Percentiles rank a stretch among this genome's conserved stretches.
phyloP scores from a whole-genome alignment of 2,329 filamentous ascomycete species.

The Magnaporthiopsis incrustans region DNA sequence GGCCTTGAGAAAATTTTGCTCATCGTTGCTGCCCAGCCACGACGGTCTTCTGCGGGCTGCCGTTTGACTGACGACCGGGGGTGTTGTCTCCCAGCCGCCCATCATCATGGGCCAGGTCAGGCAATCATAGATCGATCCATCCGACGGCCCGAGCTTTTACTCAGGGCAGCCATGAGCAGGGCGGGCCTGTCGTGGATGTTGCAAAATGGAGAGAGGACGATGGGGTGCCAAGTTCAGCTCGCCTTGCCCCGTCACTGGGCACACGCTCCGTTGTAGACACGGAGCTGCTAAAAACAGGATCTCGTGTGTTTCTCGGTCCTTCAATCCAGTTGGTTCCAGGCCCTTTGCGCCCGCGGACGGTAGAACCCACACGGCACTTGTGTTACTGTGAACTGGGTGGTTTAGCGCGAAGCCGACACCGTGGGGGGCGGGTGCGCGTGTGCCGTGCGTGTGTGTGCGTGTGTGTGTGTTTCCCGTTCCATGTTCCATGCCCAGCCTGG shows the following conservation, averaged over 20 bases:
- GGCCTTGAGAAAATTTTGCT: background rate
- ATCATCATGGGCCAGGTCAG: background rate
- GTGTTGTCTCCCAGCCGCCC: background rate
- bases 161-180: background rate
- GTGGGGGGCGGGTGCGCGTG: background rate
- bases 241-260: background rate
- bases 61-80: background rate
- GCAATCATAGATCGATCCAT: constrained; percentile 8
- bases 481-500: background rate
- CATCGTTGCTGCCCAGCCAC: background rate
- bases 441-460: background rate
- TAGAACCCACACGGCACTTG: background rate
- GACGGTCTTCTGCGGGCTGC: background rate
- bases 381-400: background rate
- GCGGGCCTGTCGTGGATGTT: background rate
- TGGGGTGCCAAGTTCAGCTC: background rate
- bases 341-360: no score
- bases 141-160: constrained; percentile 1
- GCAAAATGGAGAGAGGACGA: background rate
- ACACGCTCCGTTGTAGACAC: background rate
- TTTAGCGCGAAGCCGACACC: background rate
- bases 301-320: background rate
- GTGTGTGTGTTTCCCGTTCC: background rate
- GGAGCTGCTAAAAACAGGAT: background rate
- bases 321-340: background rate